Evolutionary conservation across 805 yeast species (phyloP).

Genomic region (Candida broadrunensis): DNA sequence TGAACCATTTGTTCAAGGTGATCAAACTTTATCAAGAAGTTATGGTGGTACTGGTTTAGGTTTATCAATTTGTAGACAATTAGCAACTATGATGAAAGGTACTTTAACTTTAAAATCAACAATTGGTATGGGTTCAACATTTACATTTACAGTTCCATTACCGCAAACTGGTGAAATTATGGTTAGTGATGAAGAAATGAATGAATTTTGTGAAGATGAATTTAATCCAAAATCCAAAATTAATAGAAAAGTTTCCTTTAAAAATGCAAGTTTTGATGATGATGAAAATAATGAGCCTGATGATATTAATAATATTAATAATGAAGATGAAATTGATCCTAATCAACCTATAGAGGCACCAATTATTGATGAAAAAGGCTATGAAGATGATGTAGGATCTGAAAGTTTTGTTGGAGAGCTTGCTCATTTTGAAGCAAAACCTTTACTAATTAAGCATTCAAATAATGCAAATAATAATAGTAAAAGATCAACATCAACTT

Average conservation of each 20-base stretch:
- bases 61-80: conserved; percentile 80
- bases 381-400: background rate
- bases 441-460: no score
- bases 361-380: background rate
- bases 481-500: background rate
- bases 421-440: background rate
- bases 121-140: conserved; percentile 81
- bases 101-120: conserved; percentile 69
- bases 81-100: conserved; percentile 90
- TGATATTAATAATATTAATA: background rate
- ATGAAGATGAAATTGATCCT: background rate
- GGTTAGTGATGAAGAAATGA: conserved; percentile 34
- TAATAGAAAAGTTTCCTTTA: conserved; percentile 49
- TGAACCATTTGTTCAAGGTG: conserved; percentile 97
- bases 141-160: conserved; percentile 75
- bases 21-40: conserved; percentile 84
- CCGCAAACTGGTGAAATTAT: conserved; percentile 59
- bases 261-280: conserved; percentile 11
- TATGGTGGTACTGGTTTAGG: conserved; percentile 98
- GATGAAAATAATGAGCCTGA: conserved; percentile 7
- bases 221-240: conserved; percentile 55
- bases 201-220: conserved; percentile 59
- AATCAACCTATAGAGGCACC: background rate
- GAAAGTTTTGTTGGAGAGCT: background rate
- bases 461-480: background rate